These are phyloP conservation scores for Trametes hirsuta DNA, from an alignment of 1,284 basidiomycete genomes.

Conservation along the genomic window DNA sequence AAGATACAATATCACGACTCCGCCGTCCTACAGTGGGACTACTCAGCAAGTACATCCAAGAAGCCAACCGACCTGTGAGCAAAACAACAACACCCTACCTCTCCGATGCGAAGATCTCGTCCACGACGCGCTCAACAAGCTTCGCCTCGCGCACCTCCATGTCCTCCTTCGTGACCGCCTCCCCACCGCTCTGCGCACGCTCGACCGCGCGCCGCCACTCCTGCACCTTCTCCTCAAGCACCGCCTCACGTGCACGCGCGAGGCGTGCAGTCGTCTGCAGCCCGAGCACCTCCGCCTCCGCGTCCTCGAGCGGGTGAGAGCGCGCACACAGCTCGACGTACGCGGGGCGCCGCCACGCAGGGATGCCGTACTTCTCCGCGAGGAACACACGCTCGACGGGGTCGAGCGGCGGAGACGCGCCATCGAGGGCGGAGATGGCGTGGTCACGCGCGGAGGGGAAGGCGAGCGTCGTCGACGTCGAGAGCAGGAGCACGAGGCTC, in stretches of 20 bases:
- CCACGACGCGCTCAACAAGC: conserved; percentile 25
- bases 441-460: conserved; percentile 30
- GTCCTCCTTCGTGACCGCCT: conserved; percentile 20
- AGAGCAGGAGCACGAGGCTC: conserved; percentile 28
- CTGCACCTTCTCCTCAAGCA: conserved; percentile 24
- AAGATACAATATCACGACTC: conserved; percentile 14
- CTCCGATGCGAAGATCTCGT: conserved; percentile 19
- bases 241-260: conserved; percentile 25
- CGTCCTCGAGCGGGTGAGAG: conserved; percentile 25
- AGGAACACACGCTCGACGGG: conserved; percentile 30
- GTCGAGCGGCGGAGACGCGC: conserved; percentile 25
- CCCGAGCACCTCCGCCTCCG: conserved; percentile 29
- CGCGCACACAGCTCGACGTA: conserved; percentile 28
- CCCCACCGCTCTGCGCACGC: conserved; percentile 17
- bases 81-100: conserved; percentile 1
- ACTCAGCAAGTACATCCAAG: conserved; percentile 7
- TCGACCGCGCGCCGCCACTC: conserved; percentile 24
- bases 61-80: neutral
- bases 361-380: conserved; percentile 28
- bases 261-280: conserved; percentile 24
- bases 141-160: conserved; percentile 25
- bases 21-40: conserved; percentile 7
- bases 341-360: conserved; percentile 27
- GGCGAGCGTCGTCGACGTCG: conserved; percentile 28
- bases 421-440: conserved; percentile 27